Percentiles rank a stretch among this genome's conserved stretches.
Conservation (phyloP, 768 basidiomycete genomes). For the Tricholoma saponaceum region DNA sequence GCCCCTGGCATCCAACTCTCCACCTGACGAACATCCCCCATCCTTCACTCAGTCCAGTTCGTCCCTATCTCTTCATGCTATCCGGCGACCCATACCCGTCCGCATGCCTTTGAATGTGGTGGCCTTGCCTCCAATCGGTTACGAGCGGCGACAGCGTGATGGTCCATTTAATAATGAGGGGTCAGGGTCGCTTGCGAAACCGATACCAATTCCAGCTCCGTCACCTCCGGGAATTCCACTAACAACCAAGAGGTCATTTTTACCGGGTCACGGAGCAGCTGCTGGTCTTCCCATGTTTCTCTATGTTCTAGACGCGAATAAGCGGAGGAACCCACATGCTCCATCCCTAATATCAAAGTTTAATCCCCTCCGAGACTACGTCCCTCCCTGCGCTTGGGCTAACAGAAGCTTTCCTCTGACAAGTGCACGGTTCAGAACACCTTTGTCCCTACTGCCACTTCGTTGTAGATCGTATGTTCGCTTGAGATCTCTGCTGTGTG, state of each 20-base stretch:
- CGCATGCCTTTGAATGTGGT: slow-evolving; percentile 1
- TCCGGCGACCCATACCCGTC: slow-evolving; percentile 1
- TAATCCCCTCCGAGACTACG: slow-evolving; percentile 18
- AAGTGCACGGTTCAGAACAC: slow-evolving; percentile 16
- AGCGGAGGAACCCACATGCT: slow-evolving; percentile 16
- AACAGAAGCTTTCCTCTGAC: slow-evolving; percentile 7
- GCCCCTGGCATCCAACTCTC: too few relatives aligned
- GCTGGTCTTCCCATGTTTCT: slow-evolving; percentile 4
- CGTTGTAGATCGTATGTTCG: slow-evolving; percentile 4
- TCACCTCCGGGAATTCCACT: slow-evolving; percentile 1
- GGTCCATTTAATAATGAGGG: neutral
- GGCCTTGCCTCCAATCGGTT: slow-evolving; percentile 6
- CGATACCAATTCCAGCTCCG: neutral
- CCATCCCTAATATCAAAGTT: slow-evolving; percentile 20
- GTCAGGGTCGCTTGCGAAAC: neutral
- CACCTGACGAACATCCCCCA: neutral
- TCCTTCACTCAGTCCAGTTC: neutral
- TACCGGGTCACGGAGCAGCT: neutral
- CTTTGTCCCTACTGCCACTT: slow-evolving; percentile 1
- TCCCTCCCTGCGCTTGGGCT: slow-evolving; percentile 17
- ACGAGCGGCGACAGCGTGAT: slow-evolving; percentile 3
- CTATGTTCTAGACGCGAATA: slow-evolving; percentile 13
- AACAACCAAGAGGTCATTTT: neutral
- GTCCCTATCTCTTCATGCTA: neutral
- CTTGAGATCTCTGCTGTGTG: neutral